phyloP scores from a whole-genome alignment of 768 basidiomycete genomes.

The Tulasnella sp. region DNA sequence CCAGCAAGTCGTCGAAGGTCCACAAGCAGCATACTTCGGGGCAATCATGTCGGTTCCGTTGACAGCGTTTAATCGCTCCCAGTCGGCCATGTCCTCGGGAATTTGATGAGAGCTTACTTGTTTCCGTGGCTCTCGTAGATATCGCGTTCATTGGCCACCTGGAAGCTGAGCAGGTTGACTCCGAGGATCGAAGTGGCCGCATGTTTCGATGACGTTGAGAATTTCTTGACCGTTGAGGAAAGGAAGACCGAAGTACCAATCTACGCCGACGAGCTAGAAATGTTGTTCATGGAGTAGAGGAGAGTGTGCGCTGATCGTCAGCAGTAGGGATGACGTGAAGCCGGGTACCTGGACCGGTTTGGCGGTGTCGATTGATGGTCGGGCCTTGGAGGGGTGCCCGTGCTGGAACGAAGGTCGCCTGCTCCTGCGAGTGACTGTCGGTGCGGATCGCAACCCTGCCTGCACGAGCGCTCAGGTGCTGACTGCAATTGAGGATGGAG shows the following conservation, averaged over 20 bases:
- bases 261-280: conserved; percentile 36
- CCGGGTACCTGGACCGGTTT: conserved; percentile 36
- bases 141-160: conserved; percentile 68
- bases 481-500: conserved; percentile 74
- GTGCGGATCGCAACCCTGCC: conserved; percentile 62
- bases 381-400: conserved; percentile 47
- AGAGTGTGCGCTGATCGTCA: conserved; percentile 42
- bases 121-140: conserved; percentile 41
- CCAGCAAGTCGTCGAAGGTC: conserved; percentile 38
- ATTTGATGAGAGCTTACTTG: conserved; percentile 34
- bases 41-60: conserved; percentile 35
- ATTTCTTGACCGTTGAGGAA: conserved; percentile 30
- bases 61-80: conserved; percentile 13
- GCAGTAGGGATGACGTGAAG: conserved; percentile 45
- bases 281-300: conserved; percentile 42
- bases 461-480: conserved; percentile 59
- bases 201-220: not conserved
- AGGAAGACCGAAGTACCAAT: conserved; percentile 42
- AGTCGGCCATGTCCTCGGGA: conserved; percentile 37
- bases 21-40: conserved; percentile 42
- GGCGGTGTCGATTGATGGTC: conserved; percentile 50
- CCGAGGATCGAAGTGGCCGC: conserved; percentile 13
- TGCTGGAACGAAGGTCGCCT: conserved; percentile 48
- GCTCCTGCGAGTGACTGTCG: conserved; percentile 79
- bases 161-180: conserved; percentile 36